Evolutionary conservation across 257 asterid species (phyloP), one percentile per base, ranked within the genome.

Genomic region (Ocimum tenuiflorum): DNA sequence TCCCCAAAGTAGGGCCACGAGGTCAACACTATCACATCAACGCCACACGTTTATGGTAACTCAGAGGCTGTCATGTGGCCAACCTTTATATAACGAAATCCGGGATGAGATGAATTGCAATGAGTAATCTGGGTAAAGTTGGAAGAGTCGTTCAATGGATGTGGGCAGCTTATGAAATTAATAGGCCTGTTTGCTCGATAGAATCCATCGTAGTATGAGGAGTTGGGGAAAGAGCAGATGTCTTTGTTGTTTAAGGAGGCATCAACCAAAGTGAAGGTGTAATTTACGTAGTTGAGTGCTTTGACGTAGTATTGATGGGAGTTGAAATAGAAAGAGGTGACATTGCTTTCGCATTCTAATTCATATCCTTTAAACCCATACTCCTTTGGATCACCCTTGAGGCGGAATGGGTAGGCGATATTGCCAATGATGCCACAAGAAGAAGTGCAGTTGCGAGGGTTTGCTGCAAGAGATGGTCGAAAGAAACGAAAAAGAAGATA

Each of bases 321-420:
- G 18, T 53, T 3, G 6, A 77, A 14, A 39, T 13, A 20, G 3
- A 77, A 12, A 3, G 56, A 10, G 41, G 79, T 45, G 8, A 24
- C 67, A 36, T 72, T 79, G 63, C 74, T 57, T 53, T 42, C 36
- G 14, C 87, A 82, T 11, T 11, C 64, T 7, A 77, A 65, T 71
- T 76, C 73, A 1, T 54, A 76, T 19, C 6, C 58, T 14, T 36
- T 29, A 22, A 70, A 8, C 1, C 94, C 90, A 48, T 86, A 81
- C 48, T 70, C 5, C 13, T 7, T 7, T 0, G 90, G 85, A 64
- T 78, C 85, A 9, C 53, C 57, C 54, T 63, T 70, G 17, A 86
- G 65, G 5, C 86, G 56, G 31, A 74, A 74, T 29, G 81, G 60
- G 60, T 6, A 22, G 38, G n/a, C 20, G 12, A 60, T 41, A 2